Evolutionary conservation across 1,139 yeast species (phyloP), one percentile per base, ranked within the genome.

Genomic region (Sugiyamaella neomexicana): DNA sequence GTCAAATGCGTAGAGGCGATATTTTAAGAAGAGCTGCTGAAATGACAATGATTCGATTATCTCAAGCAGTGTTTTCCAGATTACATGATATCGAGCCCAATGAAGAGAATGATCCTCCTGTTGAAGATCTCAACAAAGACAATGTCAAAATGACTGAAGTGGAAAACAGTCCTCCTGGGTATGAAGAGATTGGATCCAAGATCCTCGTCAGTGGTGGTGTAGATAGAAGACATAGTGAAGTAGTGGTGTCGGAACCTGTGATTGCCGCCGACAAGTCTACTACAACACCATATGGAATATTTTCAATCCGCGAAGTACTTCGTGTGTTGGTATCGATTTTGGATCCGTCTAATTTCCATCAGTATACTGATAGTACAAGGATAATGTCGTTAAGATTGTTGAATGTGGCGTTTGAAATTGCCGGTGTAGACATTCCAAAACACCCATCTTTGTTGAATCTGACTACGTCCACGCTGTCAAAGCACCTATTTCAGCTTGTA

Each of bases 1-100:
- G 96, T 67, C 95, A 93, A 68, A 89, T 90, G 72, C 81, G 91
- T 67, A 80, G 98, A 68, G 86, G 95, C 58, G 98, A 93, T 63
- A 89, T 91, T 12, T 78, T 95, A 56, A 77, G 99, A 65, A 80
- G 86, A 58, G 87, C 95, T 1, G 98, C 98, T 0, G 98, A 93
- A 65, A 81, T 87, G 76, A 82, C 97, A 0, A 81, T 91, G 80
- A 76, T 80, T 39, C 76, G 84, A 5, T 83, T 90, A 52, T 84
- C 93, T 1, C 52, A 65, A 60, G 77, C 82, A 52, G 79, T 91
- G 8, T 93, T 91, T 68, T 71, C 77, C 31, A 82, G 82, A 59
- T 72, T 90, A 52, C 77, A 77, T 52, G 71, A 72, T 15, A 75
- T 88, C 43, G 84, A 81, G 62, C 85, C 87, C 1, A 41, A 45